phyloP scores from a whole-genome alignment of 176 grass and related monocot genomes.

The Neostapfia colusana region DNA sequence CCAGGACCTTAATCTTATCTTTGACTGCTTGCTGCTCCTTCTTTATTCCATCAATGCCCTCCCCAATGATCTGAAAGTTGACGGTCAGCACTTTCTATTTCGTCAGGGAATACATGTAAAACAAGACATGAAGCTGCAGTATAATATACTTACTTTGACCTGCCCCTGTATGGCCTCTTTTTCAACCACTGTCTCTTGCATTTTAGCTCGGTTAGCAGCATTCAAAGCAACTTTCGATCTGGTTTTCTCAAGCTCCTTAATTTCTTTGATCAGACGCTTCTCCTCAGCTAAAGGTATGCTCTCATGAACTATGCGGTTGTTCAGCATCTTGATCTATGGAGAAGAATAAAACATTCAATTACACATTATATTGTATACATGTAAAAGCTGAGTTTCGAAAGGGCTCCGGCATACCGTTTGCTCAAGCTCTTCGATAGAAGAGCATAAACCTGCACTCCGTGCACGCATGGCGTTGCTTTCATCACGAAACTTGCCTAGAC shows the following conservation, averaged over 20 bases:
- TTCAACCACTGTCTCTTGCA: slow-evolving; percentile 71
- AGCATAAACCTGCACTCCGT: slow-evolving; percentile 80
- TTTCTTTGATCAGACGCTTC: slow-evolving; percentile 84
- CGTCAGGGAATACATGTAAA: slow-evolving; percentile 16
- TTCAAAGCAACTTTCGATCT: slow-evolving; percentile 73
- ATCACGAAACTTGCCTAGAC: slow-evolving; percentile 74
- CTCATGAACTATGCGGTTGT: slow-evolving; percentile 82
- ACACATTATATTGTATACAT: slow-evolving; percentile 9
- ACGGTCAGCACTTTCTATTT: not conserved
- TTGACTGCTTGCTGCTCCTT: slow-evolving; percentile 65
- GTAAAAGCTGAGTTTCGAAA: slow-evolving; percentile 5
- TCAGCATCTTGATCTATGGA: slow-evolving; percentile 74
- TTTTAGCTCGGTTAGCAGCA: slow-evolving; percentile 70
- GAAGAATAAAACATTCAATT: slow-evolving; percentile 27
- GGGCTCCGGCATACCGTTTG: slow-evolving; percentile 52
- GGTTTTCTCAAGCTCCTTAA: slow-evolving; percentile 86
- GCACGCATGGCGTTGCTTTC: slow-evolving; percentile 79
- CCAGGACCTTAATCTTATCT: slow-evolving; percentile 65
- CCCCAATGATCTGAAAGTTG: slow-evolving; percentile 50
- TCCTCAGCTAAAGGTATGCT: slow-evolving; percentile 86
- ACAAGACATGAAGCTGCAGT: slow-evolving; percentile 17
- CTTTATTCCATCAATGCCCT: slow-evolving; percentile 60
- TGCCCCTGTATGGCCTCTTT: slow-evolving; percentile 86
- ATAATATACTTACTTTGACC: slow-evolving; percentile 73
- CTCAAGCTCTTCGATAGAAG: slow-evolving; percentile 91